Base-by-base conservation (phyloP, 345 rosid genomes). In the Cardamine chenopodiifolia region DNA sequence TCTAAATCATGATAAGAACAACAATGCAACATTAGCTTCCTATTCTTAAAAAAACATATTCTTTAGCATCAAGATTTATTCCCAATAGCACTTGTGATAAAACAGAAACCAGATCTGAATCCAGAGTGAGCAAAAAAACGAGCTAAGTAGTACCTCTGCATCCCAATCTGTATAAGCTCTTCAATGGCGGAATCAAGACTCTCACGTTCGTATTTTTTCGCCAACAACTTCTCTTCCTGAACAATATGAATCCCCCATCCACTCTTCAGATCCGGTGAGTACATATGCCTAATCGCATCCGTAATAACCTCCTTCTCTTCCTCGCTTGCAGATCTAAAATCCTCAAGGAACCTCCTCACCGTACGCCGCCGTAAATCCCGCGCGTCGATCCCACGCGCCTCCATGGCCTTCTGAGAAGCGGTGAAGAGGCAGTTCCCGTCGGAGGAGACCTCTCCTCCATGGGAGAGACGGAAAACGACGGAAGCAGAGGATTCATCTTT, bases 161-260 rank as follows among this genome's bases (percentile, higher is more conserved):
- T 88, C 17, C 97, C 98, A 40, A 92, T 83, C 81, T 82, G 97
- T 50, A 86, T 70, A 32, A 96, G 94, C 80, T 89, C 98, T 0
- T 86, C 94, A 32, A 96, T 82, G 66, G 91, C 89, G 44, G 90
- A 79, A 70, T 96, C 99, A 31, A 96, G 75, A 31, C 78, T 69
- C 5, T 77, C 81, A 34, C 99, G 93, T 49, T 90, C 96, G 22
- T 80, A 84, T 55, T 90, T 92, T 74, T 78, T 86, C 14, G 94
- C 96, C 68, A 96, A 78, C 62, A 96, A 32, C 81, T 96, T 96
- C 47, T 86, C 87, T 80, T 96, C 99, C 76, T 96, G 98, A 12
- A 96, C 93, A 8, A 96, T 88, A 42, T 96, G 99, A 75, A 96
- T 82, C 67, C 99, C 98, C 99, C 99, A 96, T 6, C 99, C 99